A percentile compares a stretch with the other conserved stretches of the same genome.
These are phyloP conservation scores for Cercis canadensis DNA, from an alignment of 306 rosid species.

Conservation along the genomic window DNA sequence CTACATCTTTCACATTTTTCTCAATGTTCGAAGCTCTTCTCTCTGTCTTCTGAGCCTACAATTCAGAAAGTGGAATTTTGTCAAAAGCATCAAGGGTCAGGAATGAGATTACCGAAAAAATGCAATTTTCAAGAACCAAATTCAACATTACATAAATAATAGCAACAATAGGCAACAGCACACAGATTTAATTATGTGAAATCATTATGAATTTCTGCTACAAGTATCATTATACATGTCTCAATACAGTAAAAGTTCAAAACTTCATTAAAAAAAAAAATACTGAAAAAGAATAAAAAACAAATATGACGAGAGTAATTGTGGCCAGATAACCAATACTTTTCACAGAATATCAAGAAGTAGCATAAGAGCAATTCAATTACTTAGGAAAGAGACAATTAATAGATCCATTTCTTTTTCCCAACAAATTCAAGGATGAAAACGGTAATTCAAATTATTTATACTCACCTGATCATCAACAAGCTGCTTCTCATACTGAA, in stretches of 20 bases:
- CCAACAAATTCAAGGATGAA: constrained; percentile 13
- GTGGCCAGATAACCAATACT: neutral
- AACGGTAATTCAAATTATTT: constrained; percentile 13
- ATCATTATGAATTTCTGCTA: constrained; percentile 4
- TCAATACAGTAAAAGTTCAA: too few relatives aligned
- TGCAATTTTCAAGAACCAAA: constrained; percentile 26
- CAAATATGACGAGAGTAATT: neutral
- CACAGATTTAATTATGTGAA: constrained; percentile 5
- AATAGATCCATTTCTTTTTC: neutral
- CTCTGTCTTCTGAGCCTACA: constrained; percentile 59
- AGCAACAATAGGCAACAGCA: neutral
- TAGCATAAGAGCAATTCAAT: constrained; percentile 6
- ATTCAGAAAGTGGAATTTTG: constrained; percentile 35
- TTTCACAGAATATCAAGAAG: neutral
- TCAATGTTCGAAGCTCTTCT: constrained; percentile 31
- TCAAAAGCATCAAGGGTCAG: neutral
- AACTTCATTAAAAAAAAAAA: neutral
- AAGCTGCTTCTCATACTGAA: constrained; percentile 76
- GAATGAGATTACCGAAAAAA: neutral
- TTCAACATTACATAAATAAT: neutral
- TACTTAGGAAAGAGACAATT: constrained; percentile 3
- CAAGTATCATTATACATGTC: too few relatives aligned
- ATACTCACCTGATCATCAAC: constrained; percentile 74
- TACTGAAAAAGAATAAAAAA: neutral
- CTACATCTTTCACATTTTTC: constrained; percentile 62